Percentiles rank a stretch among this genome's conserved stretches.
phyloP scores from a whole-genome alignment of 2,329 filamentous ascomycete species.

The Geosmithia morbida region DNA sequence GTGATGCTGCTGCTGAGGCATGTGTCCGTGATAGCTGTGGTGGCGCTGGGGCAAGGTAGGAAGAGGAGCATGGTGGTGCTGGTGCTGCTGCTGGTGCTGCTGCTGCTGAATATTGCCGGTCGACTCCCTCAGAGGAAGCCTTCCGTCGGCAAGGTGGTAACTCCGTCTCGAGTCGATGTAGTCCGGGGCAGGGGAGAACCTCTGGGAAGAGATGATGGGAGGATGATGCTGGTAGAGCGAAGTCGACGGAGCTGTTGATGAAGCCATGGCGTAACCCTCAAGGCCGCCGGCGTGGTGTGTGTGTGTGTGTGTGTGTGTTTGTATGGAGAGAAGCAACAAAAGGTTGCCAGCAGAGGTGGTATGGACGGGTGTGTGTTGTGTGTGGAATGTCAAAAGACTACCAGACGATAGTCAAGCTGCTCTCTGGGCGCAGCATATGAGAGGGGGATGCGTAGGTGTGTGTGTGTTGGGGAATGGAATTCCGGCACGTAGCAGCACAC shows the following conservation, averaged over 20 bases:
- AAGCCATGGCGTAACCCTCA: constrained; percentile 15
- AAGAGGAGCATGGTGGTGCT: not conserved
- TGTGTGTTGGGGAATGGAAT: not conserved
- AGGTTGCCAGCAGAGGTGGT: too few relatives aligned
- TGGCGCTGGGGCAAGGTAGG: not conserved
- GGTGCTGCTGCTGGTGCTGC: not conserved
- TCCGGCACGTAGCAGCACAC: not conserved
- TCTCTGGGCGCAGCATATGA: too few relatives aligned
- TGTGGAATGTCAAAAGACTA: too few relatives aligned
- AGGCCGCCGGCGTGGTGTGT: not conserved
- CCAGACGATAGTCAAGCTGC: too few relatives aligned
- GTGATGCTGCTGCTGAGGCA: not conserved
- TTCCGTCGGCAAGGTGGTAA: constrained; percentile 11
- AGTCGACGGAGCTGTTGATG: constrained; percentile 6
- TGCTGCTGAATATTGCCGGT: constrained; percentile 25
- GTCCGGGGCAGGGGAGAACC: constrained; percentile 30
- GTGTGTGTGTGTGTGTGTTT: not conserved
- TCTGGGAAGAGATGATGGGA: constrained; percentile 31
- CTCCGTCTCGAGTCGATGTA: constrained; percentile 30
- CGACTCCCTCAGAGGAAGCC: constrained; percentile 35
- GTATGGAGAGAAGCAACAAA: too few relatives aligned
- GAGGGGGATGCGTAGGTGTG: not conserved
- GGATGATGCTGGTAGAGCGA: constrained; percentile 25
- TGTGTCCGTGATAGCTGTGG: not conserved
- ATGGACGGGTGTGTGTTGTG: too few relatives aligned